These are phyloP conservation scores for Pestalotiopsis sp. DNA, from an alignment of 2,329 filamentous ascomycete species.

Conservation along the genomic window DNA sequence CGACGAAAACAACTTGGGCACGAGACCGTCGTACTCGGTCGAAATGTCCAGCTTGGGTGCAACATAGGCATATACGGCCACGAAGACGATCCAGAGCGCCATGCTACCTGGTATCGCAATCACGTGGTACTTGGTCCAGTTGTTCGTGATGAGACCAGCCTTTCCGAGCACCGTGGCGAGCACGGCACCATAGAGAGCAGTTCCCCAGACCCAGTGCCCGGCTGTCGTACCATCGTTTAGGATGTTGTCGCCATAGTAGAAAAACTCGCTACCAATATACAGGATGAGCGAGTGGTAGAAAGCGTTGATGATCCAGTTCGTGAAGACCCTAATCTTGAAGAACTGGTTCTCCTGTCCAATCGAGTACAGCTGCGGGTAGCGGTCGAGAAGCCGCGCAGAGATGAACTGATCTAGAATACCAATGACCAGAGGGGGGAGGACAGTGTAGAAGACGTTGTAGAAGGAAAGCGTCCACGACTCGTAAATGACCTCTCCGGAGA, in stretches of 20 bases:
- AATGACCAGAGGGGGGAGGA: slow-evolving; percentile 88
- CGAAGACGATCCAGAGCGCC: slow-evolving; percentile 86
- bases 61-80: slow-evolving; percentile 84
- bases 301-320: slow-evolving; percentile 89
- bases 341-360: slow-evolving; percentile 92
- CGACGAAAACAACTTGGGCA: slow-evolving; percentile 78
- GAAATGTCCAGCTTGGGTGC: slow-evolving; percentile 84
- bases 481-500: slow-evolving; percentile 96
- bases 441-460: slow-evolving; percentile 98
- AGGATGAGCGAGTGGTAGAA: slow-evolving; percentile 94
- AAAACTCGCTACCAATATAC: slow-evolving; percentile 81
- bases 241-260: slow-evolving; percentile 81
- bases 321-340: slow-evolving; percentile 91
- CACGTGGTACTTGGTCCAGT: slow-evolving; percentile 98
- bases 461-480: slow-evolving; percentile 99
- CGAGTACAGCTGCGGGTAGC: slow-evolving; percentile 94
- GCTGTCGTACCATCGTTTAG: slow-evolving; percentile 79
- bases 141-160: slow-evolving; percentile 90
- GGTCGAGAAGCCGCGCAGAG: slow-evolving; percentile 87
- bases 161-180: slow-evolving; percentile 93
- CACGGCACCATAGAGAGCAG: slow-evolving; percentile 91
- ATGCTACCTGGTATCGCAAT: slow-evolving; percentile 94
- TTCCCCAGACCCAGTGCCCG: slow-evolving; percentile 98
- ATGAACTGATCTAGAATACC: slow-evolving; percentile 98
- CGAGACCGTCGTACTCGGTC: slow-evolving; percentile 81